Conservation (phyloP, 805 yeast genomes). For the Teunomyces pallodes region DNA sequence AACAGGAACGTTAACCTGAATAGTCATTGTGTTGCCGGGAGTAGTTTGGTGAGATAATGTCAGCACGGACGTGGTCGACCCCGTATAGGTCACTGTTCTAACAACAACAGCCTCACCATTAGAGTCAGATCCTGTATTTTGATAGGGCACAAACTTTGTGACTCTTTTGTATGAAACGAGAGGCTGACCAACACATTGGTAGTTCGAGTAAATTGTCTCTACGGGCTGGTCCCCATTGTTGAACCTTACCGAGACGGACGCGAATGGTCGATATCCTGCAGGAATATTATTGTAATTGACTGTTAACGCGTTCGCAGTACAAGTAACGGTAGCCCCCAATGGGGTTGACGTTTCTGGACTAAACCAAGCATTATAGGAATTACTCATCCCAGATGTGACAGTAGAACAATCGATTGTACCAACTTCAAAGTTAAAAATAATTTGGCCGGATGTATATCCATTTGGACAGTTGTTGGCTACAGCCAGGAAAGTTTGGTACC, state of each 20-base stretch:
- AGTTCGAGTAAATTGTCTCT: background rate
- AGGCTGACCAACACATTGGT: background rate
- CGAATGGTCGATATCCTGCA: slow-evolving; percentile 25
- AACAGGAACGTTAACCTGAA: background rate
- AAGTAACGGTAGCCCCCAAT: slow-evolving; percentile 10
- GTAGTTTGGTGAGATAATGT: background rate
- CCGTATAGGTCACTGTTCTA: background rate
- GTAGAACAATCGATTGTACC: slow-evolving; percentile 18
- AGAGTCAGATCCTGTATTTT: background rate
- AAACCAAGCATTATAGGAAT: slow-evolving; percentile 19
- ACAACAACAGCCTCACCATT: background rate
- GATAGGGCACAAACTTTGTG: background rate
- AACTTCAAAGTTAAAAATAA: slow-evolving; percentile 14
- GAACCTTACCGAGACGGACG: background rate
- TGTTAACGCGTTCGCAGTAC: slow-evolving; percentile 7
- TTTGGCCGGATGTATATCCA: slow-evolving; percentile 18
- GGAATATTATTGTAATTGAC: slow-evolving; percentile 18
- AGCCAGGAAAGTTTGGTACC: slow-evolving; percentile 3
- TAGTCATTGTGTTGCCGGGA: background rate
- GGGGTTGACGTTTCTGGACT: slow-evolving; percentile 9
- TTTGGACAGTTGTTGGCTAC: slow-evolving; percentile 14
- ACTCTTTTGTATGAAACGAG: no score
- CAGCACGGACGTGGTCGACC: background rate
- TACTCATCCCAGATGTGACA: slow-evolving; percentile 16
- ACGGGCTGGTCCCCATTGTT: background rate